Conservation (phyloP, 495 filamentous ascomycete species). For the Chlorociboria aeruginascens region DNA sequence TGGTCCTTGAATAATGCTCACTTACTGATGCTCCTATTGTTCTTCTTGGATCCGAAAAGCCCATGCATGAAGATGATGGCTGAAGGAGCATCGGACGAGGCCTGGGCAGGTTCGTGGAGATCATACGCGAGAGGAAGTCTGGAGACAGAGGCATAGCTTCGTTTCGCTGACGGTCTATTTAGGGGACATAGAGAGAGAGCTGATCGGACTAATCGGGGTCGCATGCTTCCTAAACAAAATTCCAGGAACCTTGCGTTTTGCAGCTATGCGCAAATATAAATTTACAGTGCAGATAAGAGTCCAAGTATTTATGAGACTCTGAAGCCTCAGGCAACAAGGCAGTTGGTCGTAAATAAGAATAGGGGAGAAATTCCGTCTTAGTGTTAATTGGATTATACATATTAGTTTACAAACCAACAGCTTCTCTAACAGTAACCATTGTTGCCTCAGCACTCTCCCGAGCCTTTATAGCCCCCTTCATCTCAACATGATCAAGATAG, state of each 20-base stretch:
- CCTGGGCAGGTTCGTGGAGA: slow-evolving; percentile 35
- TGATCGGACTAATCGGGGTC: background rate
- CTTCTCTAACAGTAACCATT: slow-evolving; percentile 49
- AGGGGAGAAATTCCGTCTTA: background rate
- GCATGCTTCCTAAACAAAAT: background rate
- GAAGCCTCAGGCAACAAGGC: too few relatives aligned
- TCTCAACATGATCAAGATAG: slow-evolving; percentile 47
- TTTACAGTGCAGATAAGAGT: too few relatives aligned
- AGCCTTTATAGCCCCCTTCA: slow-evolving; percentile 48
- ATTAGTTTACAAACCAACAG: slow-evolving; percentile 41
- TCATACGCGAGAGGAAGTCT: slow-evolving; percentile 44
- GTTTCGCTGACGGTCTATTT: background rate
- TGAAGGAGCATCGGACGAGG: slow-evolving; percentile 37
- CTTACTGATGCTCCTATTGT: slow-evolving; percentile 94
- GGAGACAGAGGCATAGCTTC: background rate
- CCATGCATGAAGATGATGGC: slow-evolving; percentile 81
- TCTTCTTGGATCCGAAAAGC: slow-evolving; percentile 91
- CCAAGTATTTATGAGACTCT: too few relatives aligned
- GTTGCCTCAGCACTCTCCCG: slow-evolving; percentile 51
- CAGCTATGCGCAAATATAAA: too few relatives aligned
- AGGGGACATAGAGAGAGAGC: background rate
- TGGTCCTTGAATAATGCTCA: slow-evolving; percentile 34
- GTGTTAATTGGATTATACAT: background rate
- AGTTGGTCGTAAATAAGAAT: too few relatives aligned
- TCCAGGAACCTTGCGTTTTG: too few relatives aligned